Evolutionary conservation across 805 yeast species (phyloP), one percentile per base, ranked within the genome.

Genomic region (Yarrowia divulgata): DNA sequence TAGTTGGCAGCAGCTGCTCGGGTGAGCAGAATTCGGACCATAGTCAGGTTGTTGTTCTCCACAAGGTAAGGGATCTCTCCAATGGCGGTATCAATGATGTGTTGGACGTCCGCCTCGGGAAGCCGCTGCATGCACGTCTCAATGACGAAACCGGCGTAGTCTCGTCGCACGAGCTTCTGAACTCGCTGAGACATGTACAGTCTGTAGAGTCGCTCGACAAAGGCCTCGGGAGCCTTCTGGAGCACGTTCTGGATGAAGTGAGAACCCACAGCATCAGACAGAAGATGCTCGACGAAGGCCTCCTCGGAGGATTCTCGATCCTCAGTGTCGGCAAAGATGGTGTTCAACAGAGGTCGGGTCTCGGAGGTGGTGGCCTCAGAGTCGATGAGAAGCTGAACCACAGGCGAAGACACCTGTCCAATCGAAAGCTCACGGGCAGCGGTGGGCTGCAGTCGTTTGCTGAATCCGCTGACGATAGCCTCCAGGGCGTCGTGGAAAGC

Each of bases 211-310:
- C 97, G 84, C 73, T 88, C 90, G 23, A 90, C 85, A 75, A 86
- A 88, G 72, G 87, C 89, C 71, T 85, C 79, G 72, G 95, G 87
- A 71, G 89, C 88, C 70, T 84, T 85, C 60, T 84, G 85, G 66
- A 93, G 81, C 12, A 88, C 84, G 19, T 88, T 84, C 77, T 95
- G 92, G 35, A 94, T 81, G 81, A 95, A 94, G 79, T 93, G 98
- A 1, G 97, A 90, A 0, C 98, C 99, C n/a, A 93, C 91, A 0
- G 96, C 82, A 75, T 93, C 97, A 9, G 95, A 86, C 45, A 94
- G 79, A 68, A 93, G 81, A 74, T 90, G 90, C 76, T 93, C 97
- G 39, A 93, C 88, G 77, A 90, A 93, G 0, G 95, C 87, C 62
- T 72, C 72, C 64, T 74, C 77, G 2, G 71, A 58, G 5, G 77